Conservation (phyloP, 2,329 filamentous ascomycete genomes). For the Alternaria gansuensis region DNA sequence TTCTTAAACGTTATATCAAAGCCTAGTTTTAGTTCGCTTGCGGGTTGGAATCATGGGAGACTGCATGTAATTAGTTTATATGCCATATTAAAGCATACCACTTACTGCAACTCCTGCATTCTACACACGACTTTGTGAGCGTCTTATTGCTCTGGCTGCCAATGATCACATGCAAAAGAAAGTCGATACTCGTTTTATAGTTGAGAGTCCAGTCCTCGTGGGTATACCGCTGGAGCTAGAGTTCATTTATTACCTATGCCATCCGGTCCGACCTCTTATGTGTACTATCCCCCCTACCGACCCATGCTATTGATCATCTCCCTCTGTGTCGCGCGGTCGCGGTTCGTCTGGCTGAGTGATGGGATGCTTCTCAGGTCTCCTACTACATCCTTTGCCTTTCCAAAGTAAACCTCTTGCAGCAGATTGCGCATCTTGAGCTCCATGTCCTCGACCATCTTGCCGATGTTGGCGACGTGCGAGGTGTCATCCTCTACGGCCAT, state of each 20-base stretch:
- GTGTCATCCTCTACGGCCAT: conserved; percentile 88
- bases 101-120: not conserved
- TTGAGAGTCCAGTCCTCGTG: not conserved
- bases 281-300: conserved; percentile 27
- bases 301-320: conserved; percentile 78
- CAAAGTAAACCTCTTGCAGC: conserved; percentile 98
- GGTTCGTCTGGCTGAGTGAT: conserved; percentile 82
- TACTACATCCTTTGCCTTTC: conserved; percentile 98
- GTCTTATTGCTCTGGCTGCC: no score
- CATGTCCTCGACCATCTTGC: conserved; percentile 94
- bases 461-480: conserved; percentile 95
- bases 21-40: not conserved
- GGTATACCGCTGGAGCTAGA: conserved; percentile 7
- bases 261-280: not conserved
- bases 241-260: conserved; percentile 20
- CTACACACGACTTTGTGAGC: not conserved
- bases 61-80: not conserved
- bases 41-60: not conserved
- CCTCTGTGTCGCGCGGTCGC: conserved; percentile 83
- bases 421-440: conserved; percentile 99
- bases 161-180: not conserved
- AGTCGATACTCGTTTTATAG: not conserved
- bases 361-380: conserved; percentile 90
- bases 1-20: no score
- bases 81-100: not conserved